phyloP scores from a whole-genome alignment of 2,329 filamentous ascomycete species.

The Pseudodiploospora longispora region DNA sequence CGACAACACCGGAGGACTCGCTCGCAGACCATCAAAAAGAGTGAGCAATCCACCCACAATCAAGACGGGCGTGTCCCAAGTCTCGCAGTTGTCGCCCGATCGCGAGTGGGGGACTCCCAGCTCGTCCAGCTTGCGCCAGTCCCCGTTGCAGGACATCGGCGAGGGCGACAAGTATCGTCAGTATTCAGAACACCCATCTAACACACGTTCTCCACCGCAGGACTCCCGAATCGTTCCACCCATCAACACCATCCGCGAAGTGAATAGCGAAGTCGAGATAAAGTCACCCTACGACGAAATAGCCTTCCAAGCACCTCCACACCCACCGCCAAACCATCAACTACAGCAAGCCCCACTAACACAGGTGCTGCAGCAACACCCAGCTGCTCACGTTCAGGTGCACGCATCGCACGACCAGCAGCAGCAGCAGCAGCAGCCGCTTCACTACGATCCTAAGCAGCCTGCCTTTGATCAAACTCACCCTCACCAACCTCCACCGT shows the following conservation, averaged over 20 bases:
- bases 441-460: conserved; percentile 23
- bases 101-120: conserved; percentile 15
- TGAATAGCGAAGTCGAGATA: conserved; percentile 36
- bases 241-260: conserved; percentile 38
- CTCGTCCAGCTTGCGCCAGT: conserved; percentile 18
- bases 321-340: conserved; percentile 16
- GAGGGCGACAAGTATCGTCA: conserved; percentile 28
- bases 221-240: conserved; percentile 25
- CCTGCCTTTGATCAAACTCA: conserved; percentile 31
- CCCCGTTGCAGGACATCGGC: conserved; percentile 37
- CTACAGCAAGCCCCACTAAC: conserved; percentile 9
- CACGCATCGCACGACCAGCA: conserved; percentile 10
- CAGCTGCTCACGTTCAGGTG: conserved; percentile 12
- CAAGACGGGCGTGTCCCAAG: conserved; percentile 31
- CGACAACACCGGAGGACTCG: conserved; percentile 41
- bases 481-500: conserved; percentile 11
- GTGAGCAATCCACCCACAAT: conserved; percentile 40
- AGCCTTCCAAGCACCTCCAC: conserved; percentile 24
- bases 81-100: conserved; percentile 7
- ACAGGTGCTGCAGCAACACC: conserved; percentile 19
- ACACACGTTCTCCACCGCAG: conserved; percentile 32
- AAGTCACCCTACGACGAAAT: conserved; percentile 39
- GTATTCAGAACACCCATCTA: conserved; percentile 27
- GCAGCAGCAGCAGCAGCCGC: conserved; percentile 29
- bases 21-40: conserved; percentile 50